phyloP scores from a whole-genome alignment of 2,329 filamentous ascomycete species.

The Pestalotiopsis sp. region DNA sequence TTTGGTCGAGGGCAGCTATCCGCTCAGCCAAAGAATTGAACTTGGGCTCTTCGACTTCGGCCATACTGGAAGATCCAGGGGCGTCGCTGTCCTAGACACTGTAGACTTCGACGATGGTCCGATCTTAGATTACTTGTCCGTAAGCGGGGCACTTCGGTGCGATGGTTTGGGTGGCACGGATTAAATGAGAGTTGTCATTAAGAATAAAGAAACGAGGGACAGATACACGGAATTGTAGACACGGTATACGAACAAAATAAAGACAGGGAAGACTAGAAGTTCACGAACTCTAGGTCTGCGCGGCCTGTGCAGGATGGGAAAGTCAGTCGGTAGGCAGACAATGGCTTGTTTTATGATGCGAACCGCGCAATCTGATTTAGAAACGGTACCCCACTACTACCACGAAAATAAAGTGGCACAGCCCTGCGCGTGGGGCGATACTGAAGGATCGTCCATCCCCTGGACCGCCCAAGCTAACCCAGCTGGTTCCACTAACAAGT shows the following conservation, averaged over 20 bases:
- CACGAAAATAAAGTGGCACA: constrained; percentile 5
- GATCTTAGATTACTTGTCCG: neutral
- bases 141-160: neutral
- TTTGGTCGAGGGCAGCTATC: constrained; percentile 63
- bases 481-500: neutral
- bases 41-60: constrained; percentile 61
- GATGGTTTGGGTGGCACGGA: neutral
- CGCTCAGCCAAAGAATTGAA: constrained; percentile 62
- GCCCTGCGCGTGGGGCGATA: constrained; percentile 11
- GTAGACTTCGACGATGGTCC: neutral
- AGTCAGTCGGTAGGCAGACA: neutral
- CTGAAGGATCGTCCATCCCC: too few species aligned
- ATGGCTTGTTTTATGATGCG: neutral
- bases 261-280: neutral
- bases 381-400: neutral
- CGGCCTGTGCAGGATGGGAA: neutral
- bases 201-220: neutral
- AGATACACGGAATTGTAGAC: neutral
- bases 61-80: constrained; percentile 40
- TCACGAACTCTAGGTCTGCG: too few species aligned
- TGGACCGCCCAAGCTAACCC: neutral
- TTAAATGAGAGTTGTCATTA: neutral
- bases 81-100: neutral
- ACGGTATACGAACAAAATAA: neutral
- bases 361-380: neutral